A percentile compares a stretch with the other conserved stretches of the same genome.
Conservation (phyloP, 2,329 filamentous ascomycete species). For the Penicillium sp. region DNA sequence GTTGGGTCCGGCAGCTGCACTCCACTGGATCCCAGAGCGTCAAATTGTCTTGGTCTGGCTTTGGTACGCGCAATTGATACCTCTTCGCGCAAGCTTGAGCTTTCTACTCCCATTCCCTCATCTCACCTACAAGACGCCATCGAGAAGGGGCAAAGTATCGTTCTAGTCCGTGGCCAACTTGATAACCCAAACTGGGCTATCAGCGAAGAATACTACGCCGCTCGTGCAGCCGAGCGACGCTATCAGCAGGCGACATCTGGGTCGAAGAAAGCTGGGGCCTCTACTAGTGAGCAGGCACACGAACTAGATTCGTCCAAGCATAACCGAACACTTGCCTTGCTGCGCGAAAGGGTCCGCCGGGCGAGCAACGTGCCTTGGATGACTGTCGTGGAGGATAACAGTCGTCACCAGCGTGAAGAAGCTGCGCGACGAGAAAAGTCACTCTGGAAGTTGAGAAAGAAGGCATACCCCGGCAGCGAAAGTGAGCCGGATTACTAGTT, state of each 20-base stretch:
- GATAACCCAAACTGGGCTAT: conserved; percentile 49
- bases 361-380: conserved; percentile 45
- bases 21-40: conserved; percentile 49
- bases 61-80: conserved; percentile 45
- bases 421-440: conserved; percentile 30
- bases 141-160: conserved; percentile 40
- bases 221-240: conserved; percentile 37
- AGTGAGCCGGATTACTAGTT: conserved; percentile 38
- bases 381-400: conserved; percentile 38
- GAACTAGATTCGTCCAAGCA: conserved; percentile 16
- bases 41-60: conserved; percentile 52
- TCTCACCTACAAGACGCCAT: conserved; percentile 31
- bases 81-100: conserved; percentile 42
- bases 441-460: conserved; percentile 43
- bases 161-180: conserved; percentile 50
- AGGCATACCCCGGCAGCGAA: conserved; percentile 39
- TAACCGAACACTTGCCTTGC: conserved; percentile 22
- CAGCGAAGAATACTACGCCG: conserved; percentile 44
- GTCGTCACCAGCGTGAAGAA: conserved; percentile 29
- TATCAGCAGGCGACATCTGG: conserved; percentile 28
- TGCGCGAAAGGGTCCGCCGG: conserved; percentile 37
- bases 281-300: not conserved
- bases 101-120: conserved; percentile 50
- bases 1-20: conserved; percentile 41
- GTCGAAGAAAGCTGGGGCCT: conserved; percentile 19